A percentile compares a stretch with the other conserved stretches of the same genome.
Evolutionary conservation across 345 rosid species (phyloP).

Genomic region (Boechera retrofracta): DNA sequence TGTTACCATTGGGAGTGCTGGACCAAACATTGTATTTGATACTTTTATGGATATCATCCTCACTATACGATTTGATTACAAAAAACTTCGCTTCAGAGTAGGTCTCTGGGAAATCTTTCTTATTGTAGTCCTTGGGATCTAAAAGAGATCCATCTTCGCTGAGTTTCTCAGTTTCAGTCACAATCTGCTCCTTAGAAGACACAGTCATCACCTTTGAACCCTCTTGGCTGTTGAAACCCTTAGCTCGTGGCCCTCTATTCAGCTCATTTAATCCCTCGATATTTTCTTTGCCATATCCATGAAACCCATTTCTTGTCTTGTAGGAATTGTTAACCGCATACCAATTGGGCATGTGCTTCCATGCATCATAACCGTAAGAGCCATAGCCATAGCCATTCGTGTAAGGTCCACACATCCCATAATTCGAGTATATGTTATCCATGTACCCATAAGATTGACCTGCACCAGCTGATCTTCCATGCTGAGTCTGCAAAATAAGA

Average conservation of each 20-base stretch:
- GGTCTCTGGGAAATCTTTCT: slow-evolving; percentile 59
- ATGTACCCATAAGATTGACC: slow-evolving; percentile 57
- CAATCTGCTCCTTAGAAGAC: slow-evolving; percentile 29
- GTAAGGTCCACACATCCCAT: slow-evolving; percentile 58
- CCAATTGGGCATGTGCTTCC: slow-evolving; percentile 66
- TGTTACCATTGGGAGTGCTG: slow-evolving; percentile 80
- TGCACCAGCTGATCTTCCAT: slow-evolving; percentile 52
- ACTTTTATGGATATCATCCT: slow-evolving; percentile 87
- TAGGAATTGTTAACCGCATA: slow-evolving; percentile 53
- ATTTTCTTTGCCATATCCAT: slow-evolving; percentile 67
- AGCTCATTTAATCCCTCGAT: slow-evolving; percentile 75
- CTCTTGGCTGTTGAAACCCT: slow-evolving; percentile 59
- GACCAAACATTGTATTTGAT: slow-evolving; percentile 84
- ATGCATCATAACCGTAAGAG: slow-evolving; percentile 58
- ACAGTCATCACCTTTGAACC: slow-evolving; percentile 15
- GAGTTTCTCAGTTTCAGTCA: slow-evolving; percentile 31
- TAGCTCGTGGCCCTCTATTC: slow-evolving; percentile 81
- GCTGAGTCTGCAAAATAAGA: slow-evolving; percentile 44
- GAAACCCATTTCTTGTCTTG: slow-evolving; percentile 49
- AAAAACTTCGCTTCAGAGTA: slow-evolving; percentile 67
- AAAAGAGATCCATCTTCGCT: slow-evolving; percentile 47
- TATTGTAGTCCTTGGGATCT: slow-evolving; percentile 56
- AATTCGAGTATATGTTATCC: slow-evolving; percentile 57
- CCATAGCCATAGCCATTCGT: slow-evolving; percentile 56
- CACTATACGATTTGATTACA: slow-evolving; percentile 78